Evolutionary conservation across 2,329 filamentous ascomycete species (phyloP).

Genomic region (Colletotrichum sp.): DNA sequence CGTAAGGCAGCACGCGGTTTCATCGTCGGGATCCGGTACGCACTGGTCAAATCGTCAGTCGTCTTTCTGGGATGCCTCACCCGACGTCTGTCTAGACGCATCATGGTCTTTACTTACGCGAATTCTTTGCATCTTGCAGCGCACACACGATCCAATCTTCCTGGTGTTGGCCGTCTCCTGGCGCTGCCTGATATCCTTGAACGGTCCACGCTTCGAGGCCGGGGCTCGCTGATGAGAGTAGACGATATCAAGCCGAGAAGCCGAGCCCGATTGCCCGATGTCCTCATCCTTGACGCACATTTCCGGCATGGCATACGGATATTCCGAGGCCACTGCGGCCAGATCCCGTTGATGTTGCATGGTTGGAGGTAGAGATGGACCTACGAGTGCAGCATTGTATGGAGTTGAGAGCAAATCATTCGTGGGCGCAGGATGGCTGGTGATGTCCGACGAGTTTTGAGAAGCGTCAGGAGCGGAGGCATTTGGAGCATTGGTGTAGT

Average conservation of each 20-base stretch:
- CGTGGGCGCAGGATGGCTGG: background rate
- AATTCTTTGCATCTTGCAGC: conserved; percentile 67
- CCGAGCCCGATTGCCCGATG: background rate
- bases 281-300: conserved; percentile 20
- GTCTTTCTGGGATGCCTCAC: background rate
- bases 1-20: conserved; percentile 54
- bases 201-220: conserved; percentile 54
- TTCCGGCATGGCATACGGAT: conserved; percentile 22
- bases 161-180: conserved; percentile 62
- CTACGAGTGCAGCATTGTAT: conserved; percentile 1
- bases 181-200: conserved; percentile 55
- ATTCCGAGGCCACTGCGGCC: background rate
- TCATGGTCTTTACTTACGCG: conserved; percentile 48
- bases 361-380: background rate
- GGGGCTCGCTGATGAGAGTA: conserved; percentile 39
- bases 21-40: conserved; percentile 52
- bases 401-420: background rate
- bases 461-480: background rate
- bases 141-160: conserved; percentile 63
- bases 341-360: background rate
- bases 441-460: background rate
- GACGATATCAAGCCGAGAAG: conserved; percentile 34
- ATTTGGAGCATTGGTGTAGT: conserved; percentile 22
- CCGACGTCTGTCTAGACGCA: background rate
- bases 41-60: conserved; percentile 46